Base-by-base conservation (phyloP, 208 protist species). In the Trypanosoma cruzi region DNA sequence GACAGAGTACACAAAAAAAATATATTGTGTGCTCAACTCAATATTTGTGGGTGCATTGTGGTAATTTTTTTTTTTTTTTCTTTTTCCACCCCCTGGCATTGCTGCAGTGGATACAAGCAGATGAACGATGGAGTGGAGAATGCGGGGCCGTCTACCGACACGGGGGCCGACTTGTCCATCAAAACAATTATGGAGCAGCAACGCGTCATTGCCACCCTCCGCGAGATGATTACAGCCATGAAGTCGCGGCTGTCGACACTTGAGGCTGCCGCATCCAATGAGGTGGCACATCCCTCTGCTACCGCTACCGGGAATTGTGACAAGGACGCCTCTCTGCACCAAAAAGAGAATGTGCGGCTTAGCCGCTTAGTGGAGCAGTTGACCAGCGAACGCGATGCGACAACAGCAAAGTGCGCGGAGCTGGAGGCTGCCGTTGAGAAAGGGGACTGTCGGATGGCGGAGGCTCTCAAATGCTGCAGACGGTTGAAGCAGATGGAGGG, bases 171-270 rank as follows among this genome's bases (percentile, higher is more conserved):
- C 1, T 70, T 95, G 36, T 74, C 77, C 8, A 49, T 91, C n/a
- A 82, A 85, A 44, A 85, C 85, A 0, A 85, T 92, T 29, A 36
- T 73, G 10, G 89, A 95, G 46, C 88, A 94, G 64, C 89, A 95
- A 73, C 68, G 67, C 26, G 80, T 88, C 36, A 91, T 95, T 44
- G 53, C 76, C 14, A 75, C 82, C 42, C 73, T 93, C 49, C 76
- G 86, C 54, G 79, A 86, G 64, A 77, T 89, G 22, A 74, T 90
- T 10, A 49, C 60, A 16, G 61, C 76, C 11, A 59, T 88, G 37
- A 91, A 93, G 66, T 63, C 46, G 2, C 67, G 76, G 3, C 64
- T 92, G 1, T 52, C 55, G 26, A 40, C 28, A 6, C 49, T 69
- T 16, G 55, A 85, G 54, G 22, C n/a, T 29, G 36, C n/a, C n/a